Conservation (phyloP, 352 stramenopile genomes). For the Phytophthora multivora region DNA sequence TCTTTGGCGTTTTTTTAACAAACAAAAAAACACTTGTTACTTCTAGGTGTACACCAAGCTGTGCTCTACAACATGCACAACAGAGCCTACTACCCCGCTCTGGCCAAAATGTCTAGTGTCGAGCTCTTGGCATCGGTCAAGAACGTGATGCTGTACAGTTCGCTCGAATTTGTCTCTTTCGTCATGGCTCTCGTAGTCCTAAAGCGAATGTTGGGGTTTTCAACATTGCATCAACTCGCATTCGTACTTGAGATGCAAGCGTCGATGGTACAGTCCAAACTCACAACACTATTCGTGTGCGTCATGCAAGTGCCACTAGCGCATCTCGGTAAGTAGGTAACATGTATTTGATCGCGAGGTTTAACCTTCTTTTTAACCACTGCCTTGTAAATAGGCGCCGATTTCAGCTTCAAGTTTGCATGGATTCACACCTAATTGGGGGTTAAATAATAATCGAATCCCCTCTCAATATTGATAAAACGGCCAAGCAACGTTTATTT, state of each 20-base stretch:
- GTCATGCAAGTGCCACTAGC: slow-evolving; percentile 36
- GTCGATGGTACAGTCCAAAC: slow-evolving; percentile 33
- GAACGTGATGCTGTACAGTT: slow-evolving; percentile 31
- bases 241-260: slow-evolving; percentile 42
- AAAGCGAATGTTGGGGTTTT: slow-evolving; percentile 21
- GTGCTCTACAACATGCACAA: slow-evolving; percentile 33
- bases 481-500: too few relatives aligned
- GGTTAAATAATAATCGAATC: slow-evolving; percentile 9
- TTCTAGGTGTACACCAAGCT: slow-evolving; percentile 10
- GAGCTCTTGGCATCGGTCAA: slow-evolving; percentile 2
- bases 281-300: slow-evolving; percentile 34
- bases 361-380: neutral
- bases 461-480: neutral
- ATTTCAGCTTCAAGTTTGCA: slow-evolving; percentile 38
- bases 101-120: slow-evolving; percentile 8
- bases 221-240: slow-evolving; percentile 28
- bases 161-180: slow-evolving; percentile 22
- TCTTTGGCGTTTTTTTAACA: neutral
- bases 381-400: slow-evolving; percentile 11
- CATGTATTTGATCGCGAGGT: neutral
- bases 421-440: slow-evolving; percentile 4
- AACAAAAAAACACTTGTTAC: neutral
- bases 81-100: slow-evolving; percentile 18
- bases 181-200: slow-evolving; percentile 13
- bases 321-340: slow-evolving; percentile 33